Percentiles rank a stretch among this genome's conserved stretches.
These are phyloP conservation scores for Cenchrus fungigraminus DNA, from an alignment of 176 grass and related monocot species.

Conservation along the genomic window DNA sequence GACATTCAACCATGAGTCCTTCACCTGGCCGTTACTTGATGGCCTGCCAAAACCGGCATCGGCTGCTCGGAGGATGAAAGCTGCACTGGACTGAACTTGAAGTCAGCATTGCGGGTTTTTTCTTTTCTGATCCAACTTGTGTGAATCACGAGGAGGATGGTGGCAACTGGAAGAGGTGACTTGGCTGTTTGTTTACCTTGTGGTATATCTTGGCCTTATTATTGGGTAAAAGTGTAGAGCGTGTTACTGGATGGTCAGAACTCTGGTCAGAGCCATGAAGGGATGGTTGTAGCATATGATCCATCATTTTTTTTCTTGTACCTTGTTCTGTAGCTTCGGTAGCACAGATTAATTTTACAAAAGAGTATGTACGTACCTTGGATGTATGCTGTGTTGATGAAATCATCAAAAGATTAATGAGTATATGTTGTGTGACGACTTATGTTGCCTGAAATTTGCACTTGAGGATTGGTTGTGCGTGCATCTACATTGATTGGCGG, in stretches of 20 bases:
- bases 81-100: slow-evolving; percentile 66
- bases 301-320: background rate
- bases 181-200: background rate
- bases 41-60: slow-evolving; percentile 33
- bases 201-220: background rate
- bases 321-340: background rate
- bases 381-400: background rate
- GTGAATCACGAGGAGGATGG: background rate
- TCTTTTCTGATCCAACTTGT: background rate
- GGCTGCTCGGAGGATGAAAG: slow-evolving; percentile 48
- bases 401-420: background rate
- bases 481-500: too few species aligned
- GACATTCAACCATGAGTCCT: slow-evolving; percentile 61
- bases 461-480: too few species aligned
- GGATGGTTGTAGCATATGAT: background rate
- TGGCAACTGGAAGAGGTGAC: background rate
- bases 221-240: slow-evolving; percentile 30
- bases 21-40: slow-evolving; percentile 53
- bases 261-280: background rate
- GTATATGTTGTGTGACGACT: too few species aligned
- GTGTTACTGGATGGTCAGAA: background rate
- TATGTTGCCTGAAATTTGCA: too few species aligned
- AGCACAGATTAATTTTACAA: background rate
- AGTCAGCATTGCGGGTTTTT: background rate
- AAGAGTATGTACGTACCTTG: background rate